A percentile compares a stretch with the other conserved stretches of the same genome.
These are phyloP conservation scores for Magnaporthiopsis rhizophila DNA, from an alignment of 2,329 filamentous ascomycete genomes.

Conservation along the genomic window DNA sequence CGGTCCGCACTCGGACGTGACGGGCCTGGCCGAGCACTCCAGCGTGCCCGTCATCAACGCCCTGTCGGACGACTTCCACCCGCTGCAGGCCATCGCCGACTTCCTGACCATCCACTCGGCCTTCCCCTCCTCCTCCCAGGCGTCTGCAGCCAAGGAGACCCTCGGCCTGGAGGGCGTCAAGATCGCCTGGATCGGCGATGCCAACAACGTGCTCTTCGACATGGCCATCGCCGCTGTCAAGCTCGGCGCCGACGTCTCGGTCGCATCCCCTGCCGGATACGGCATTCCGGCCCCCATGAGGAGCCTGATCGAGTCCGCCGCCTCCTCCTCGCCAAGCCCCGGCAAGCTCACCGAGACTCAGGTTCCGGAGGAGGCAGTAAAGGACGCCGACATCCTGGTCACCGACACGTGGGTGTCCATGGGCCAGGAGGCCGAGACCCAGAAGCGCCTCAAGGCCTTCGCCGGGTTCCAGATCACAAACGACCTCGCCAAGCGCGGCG, in stretches of 20 bases:
- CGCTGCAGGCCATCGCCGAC: conserved; percentile 89
- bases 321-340: conserved; percentile 32
- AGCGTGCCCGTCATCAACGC: conserved; percentile 79
- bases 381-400: conserved; percentile 79
- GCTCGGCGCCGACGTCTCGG: conserved; percentile 75
- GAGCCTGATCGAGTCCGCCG: conserved; percentile 59
- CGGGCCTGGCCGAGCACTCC: conserved; percentile 61
- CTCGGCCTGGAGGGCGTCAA: conserved; percentile 77
- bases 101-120: conserved; percentile 83
- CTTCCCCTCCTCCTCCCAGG: conserved; percentile 32
- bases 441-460: conserved; percentile 73
- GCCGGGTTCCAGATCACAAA: conserved; percentile 85
- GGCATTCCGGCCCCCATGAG: conserved; percentile 71
- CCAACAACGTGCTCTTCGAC: conserved; percentile 95
- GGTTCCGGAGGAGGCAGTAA: conserved; percentile 76
- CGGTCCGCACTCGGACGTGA: conserved; percentile 67
- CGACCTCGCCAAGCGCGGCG: conserved; percentile 73
- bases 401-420: conserved; percentile 99
- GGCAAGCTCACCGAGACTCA: conserved; percentile 69
- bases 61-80: conserved; percentile 85
- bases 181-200: conserved; percentile 92
- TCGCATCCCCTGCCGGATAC: conserved; percentile 81
- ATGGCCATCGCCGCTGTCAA: conserved; percentile 82
- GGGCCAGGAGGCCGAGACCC: conserved; percentile 85
- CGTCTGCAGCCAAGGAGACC: conserved; percentile 29